phyloP scores from a whole-genome alignment of 257 asterid genomes.

The Solanum clarkiae region DNA sequence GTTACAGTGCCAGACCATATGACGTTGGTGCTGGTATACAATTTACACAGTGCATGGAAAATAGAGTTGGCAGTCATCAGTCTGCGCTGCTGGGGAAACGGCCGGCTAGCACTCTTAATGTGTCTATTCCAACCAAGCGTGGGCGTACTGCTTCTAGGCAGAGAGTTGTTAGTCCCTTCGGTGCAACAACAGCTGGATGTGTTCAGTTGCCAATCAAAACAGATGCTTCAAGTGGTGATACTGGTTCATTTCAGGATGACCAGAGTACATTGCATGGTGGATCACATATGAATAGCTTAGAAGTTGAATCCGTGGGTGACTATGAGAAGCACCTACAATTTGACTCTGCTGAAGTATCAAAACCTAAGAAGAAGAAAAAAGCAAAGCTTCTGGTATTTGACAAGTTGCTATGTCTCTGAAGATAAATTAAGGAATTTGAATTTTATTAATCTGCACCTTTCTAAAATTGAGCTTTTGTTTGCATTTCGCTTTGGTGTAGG shows the following conservation, averaged over 20 bases:
- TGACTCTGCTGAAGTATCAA: conserved; percentile 64
- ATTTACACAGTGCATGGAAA: conserved; percentile 44
- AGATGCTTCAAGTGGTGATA: conserved; percentile 96
- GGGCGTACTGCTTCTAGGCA: conserved; percentile 77
- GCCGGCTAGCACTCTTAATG: conserved; percentile 65
- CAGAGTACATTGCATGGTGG: conserved; percentile 71
- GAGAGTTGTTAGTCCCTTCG: conserved; percentile 65
- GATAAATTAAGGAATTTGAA: neutral
- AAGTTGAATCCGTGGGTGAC: conserved; percentile 65
- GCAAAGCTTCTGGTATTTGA: conserved; percentile 55
- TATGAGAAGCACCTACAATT: conserved; percentile 56
- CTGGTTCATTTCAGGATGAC: conserved; percentile 89
- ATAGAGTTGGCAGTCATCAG: conserved; percentile 41
- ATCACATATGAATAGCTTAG: conserved; percentile 40
- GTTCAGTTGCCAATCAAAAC: conserved; percentile 56
- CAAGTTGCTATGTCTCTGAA: neutral
- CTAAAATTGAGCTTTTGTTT: neutral
- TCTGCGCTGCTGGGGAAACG: conserved; percentile 48
- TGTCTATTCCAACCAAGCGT: conserved; percentile 87
- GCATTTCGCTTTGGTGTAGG: conserved; percentile 28
- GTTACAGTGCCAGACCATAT: conserved; percentile 43
- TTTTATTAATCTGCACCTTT: conserved; percentile 2
- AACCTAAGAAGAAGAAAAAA: conserved; percentile 85
- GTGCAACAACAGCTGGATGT: conserved; percentile 56
- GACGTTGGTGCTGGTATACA: conserved; percentile 43